phyloP scores from a whole-genome alignment of 495 filamentous ascomycete species.

The Aspergillus coremiiformis region DNA sequence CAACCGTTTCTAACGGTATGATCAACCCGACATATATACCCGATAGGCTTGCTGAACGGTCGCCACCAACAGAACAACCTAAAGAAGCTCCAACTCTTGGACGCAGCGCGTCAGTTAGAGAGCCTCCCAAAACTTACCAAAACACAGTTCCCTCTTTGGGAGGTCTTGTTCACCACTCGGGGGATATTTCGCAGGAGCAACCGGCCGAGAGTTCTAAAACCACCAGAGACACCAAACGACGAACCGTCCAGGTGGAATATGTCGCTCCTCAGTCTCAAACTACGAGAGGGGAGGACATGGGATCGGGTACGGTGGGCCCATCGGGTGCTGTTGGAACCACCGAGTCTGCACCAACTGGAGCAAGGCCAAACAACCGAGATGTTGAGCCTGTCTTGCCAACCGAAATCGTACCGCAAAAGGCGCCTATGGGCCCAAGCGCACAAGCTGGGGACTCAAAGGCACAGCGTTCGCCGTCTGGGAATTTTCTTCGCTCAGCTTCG shows the following conservation, averaged over 20 bases:
- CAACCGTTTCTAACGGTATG: slow-evolving; percentile 63
- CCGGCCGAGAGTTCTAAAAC: slow-evolving; percentile 55
- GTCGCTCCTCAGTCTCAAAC: slow-evolving; percentile 86
- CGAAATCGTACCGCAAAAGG: slow-evolving; percentile 1
- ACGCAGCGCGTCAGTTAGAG: slow-evolving; percentile 86
- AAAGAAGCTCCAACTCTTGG: slow-evolving; percentile 59
- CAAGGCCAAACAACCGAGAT: slow-evolving; percentile 13
- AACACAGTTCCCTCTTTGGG: slow-evolving; percentile 52
- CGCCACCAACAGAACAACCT: slow-evolving; percentile 33
- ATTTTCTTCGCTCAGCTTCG: slow-evolving; percentile 49
- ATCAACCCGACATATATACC: slow-evolving; percentile 5
- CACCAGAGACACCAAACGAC: slow-evolving; percentile 74
- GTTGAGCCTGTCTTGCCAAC: slow-evolving; percentile 1
- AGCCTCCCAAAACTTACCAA: slow-evolving; percentile 65
- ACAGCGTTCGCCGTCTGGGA: slow-evolving; percentile 35
- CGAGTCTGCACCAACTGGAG: slow-evolving; percentile 14
- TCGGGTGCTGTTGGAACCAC: slow-evolving; percentile 11
- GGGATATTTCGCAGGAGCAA: slow-evolving; percentile 64
- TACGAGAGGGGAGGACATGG: slow-evolving; percentile 48
- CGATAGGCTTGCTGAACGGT: slow-evolving; percentile 19
- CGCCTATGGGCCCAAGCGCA: slow-evolving; percentile 3
- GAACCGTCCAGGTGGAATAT: slow-evolving; percentile 97
- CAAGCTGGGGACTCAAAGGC: slow-evolving; percentile 6
- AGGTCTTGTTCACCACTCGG: slow-evolving; percentile 66
- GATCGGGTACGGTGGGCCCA: not conserved